A percentile compares a stretch with the other conserved stretches of the same genome.
Conservation (phyloP, 257 asterid species). For the Nyctanthes arbortristis region DNA sequence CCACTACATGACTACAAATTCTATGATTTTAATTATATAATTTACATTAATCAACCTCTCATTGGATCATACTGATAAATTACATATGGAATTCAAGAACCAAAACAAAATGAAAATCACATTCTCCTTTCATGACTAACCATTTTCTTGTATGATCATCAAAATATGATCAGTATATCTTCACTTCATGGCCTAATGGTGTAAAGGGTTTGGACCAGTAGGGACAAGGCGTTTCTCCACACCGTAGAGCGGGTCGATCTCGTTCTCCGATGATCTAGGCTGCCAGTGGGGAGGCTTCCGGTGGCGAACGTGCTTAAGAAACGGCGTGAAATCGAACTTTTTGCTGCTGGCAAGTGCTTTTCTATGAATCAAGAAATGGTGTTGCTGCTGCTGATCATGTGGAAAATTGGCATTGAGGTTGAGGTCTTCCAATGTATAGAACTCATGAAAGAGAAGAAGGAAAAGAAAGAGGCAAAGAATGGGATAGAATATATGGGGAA, state of each 20-base stretch:
- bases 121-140: constrained; percentile 26
- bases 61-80: not conserved
- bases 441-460: constrained; percentile 43
- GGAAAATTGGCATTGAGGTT: constrained; percentile 1
- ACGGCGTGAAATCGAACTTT: constrained; percentile 63
- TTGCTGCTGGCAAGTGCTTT: constrained; percentile 39
- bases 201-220: constrained; percentile 84
- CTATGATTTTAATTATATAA: not conserved
- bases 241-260: constrained; percentile 67
- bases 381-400: too few relatives aligned
- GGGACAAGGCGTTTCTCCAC: constrained; percentile 80
- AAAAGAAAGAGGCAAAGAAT: constrained; percentile 45
- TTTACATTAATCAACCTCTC: not conserved
- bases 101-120: constrained; percentile 17
- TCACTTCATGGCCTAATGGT: constrained; percentile 43
- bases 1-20: not conserved
- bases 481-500: constrained; percentile 39
- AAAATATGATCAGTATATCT: constrained; percentile 4
- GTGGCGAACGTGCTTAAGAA: constrained; percentile 33
- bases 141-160: constrained; percentile 23
- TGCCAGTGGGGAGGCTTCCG: constrained; percentile 15
- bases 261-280: constrained; percentile 19
- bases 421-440: constrained; percentile 26
- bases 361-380: constrained; percentile 37
- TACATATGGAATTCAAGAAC: constrained; percentile 8